Base-by-base conservation (phyloP, 2,329 filamentous ascomycete species). In the Juglanconis sp. region DNA sequence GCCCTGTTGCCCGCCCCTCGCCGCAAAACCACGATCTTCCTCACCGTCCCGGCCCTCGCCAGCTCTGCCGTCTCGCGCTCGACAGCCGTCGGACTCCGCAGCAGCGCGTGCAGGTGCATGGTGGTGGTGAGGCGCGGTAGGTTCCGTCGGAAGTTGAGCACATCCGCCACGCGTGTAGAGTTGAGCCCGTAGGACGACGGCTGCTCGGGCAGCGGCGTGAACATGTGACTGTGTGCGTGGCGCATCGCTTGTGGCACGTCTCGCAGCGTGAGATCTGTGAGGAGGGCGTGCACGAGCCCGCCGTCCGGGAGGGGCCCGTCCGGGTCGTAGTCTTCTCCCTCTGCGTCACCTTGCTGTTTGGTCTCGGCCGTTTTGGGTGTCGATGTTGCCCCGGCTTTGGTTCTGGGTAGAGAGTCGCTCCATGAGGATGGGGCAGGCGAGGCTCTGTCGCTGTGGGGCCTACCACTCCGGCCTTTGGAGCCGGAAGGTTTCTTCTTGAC, bases 11-110 rank as follows among this genome's bases (percentile, higher is more conserved):
- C 76, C 53, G 79, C 79, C 3, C 83, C 85, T 10, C 86, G 76
- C 42, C 83, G 77, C 11, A 86, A 83, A n/a, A 92, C 82, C 2
- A 82, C 79, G 10, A 92, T 77, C 69, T 84, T 85, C 47, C 87
- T 77, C 50, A 91, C 62, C 4, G 80, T 74, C 0, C 88, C 87
- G 10, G 76, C 77, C 11, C 78, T 75, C 17, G 82, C 72, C 40
- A 91, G 77, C 66, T 86, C 81, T 3, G 83, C 86, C 24, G 89
- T 79, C 69, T 90, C 88, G 50, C 89, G 78, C 72, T 92, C 89
- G 1, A 85, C 85, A 1, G 76, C 78, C 0, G 88, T 90, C 1
- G 88, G 84, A 2, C 83, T 86, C 9, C 73, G 74, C 49, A 89
- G 78, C 2, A 91, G 72, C 1, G 87, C 82, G 63, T 88, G 83